These are phyloP conservation scores for Rhododendron kiyosumense DNA, from an alignment of 148 eudicot species.

Conservation along the genomic window DNA sequence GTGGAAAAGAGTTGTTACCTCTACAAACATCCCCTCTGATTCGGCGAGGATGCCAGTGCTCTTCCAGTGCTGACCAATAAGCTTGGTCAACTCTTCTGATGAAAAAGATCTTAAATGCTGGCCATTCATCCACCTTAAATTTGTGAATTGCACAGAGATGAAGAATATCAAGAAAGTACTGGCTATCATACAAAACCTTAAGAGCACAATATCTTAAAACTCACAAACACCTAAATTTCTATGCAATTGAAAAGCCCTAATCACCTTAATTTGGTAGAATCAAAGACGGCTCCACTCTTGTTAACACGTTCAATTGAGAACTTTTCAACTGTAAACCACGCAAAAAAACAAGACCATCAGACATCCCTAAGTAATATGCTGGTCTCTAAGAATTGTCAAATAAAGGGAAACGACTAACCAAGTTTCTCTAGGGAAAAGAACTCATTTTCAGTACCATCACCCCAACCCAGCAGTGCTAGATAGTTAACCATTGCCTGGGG, in stretches of 20 bases:
- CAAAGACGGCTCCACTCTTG: conserved; percentile 95
- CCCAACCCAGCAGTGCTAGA: conserved; percentile 92
- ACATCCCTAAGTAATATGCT: neutral
- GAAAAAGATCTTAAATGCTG: conserved; percentile 82
- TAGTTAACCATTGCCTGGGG: conserved; percentile 92
- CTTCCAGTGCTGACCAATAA: conserved; percentile 79
- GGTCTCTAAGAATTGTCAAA: neutral
- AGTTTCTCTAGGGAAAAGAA: conserved; percentile 79
- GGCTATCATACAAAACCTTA: neutral
- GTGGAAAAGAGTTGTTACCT: conserved; percentile 35
- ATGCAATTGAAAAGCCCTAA: neutral
- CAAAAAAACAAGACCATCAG: neutral
- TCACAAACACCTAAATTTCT: neutral
- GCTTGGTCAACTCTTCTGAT: conserved; percentile 53
- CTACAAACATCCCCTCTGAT: conserved; percentile 62
- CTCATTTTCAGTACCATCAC: conserved; percentile 97
- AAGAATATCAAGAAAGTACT: conserved; percentile 12
- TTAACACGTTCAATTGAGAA: conserved; percentile 91
- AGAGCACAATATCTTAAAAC: neutral
- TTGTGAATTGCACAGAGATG: conserved; percentile 12
- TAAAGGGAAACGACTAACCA: conserved; percentile 47
- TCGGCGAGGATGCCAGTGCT: conserved; percentile 57
- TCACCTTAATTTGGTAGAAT: conserved; percentile 78
- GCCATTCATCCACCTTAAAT: conserved; percentile 97
- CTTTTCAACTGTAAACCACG: conserved; percentile 64